Conservation (phyloP, 2,329 filamentous ascomycete genomes). For the Colletotrichum sp. region DNA sequence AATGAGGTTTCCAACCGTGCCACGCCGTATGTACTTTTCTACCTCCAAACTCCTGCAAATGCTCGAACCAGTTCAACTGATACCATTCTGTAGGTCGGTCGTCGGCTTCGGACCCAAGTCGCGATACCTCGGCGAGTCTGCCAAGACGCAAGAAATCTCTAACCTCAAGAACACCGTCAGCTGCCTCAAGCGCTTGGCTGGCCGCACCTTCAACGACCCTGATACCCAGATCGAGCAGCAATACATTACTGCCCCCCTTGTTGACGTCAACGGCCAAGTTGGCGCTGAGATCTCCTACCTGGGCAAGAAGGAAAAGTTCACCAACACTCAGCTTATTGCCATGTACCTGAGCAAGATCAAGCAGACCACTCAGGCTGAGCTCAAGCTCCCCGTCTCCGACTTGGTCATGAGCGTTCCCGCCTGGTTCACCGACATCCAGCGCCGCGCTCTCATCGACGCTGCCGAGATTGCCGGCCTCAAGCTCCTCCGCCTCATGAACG, state of each 20-base stretch:
- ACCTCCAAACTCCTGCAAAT: slow-evolving; percentile 1
- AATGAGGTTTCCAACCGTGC: slow-evolving; percentile 99
- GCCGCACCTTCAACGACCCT: slow-evolving; percentile 85
- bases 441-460: slow-evolving; percentile 87
- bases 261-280: slow-evolving; percentile 92
- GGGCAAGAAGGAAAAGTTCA: slow-evolving; percentile 94
- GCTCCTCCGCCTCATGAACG: slow-evolving; percentile 93
- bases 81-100: slow-evolving; percentile 68
- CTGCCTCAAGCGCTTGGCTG: slow-evolving; percentile 90
- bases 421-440: slow-evolving; percentile 97
- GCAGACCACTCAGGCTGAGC: slow-evolving; percentile 82
- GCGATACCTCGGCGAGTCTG: slow-evolving; percentile 92
- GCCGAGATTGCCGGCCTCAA: slow-evolving; percentile 94
- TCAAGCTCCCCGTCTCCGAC: slow-evolving; percentile 90
- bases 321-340: slow-evolving; percentile 89
- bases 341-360: slow-evolving; percentile 98
- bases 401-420: slow-evolving; percentile 92
- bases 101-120: slow-evolving; percentile 95
- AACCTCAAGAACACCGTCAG: slow-evolving; percentile 99
- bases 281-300: slow-evolving; percentile 93
- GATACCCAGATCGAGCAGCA: slow-evolving; percentile 93
- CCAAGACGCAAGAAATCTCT: slow-evolving; percentile 98
- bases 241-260: slow-evolving; percentile 83
- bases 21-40: slow-evolving; percentile 80
- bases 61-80: slow-evolving; percentile 19